Evolutionary conservation across 2,329 filamentous ascomycete species (phyloP).

Genomic region (Sclerotinia glacialis): DNA sequence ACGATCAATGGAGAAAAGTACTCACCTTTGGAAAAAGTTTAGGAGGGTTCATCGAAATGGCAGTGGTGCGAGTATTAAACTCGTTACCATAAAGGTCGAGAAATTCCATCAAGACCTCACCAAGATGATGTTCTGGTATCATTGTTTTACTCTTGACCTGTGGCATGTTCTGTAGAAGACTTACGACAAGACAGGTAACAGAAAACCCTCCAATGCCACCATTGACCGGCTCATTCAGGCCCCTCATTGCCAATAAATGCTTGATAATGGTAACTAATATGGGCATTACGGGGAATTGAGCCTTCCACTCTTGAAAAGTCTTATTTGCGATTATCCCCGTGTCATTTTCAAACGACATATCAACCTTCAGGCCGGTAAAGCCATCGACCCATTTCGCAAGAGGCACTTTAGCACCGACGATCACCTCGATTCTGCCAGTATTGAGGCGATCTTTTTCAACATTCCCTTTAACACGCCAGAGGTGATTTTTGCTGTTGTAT

Average conservation of each 20-base stretch:
- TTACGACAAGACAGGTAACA: slow-evolving; percentile 89
- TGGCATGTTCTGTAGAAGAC: slow-evolving; percentile 79
- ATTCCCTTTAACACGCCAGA: slow-evolving; percentile 62
- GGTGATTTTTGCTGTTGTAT: slow-evolving; percentile 37
- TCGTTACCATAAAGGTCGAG: slow-evolving; percentile 83
- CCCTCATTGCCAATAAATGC: slow-evolving; percentile 86
- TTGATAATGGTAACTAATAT: slow-evolving; percentile 85
- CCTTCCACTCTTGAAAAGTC: slow-evolving; percentile 79
- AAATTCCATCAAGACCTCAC: slow-evolving; percentile 81
- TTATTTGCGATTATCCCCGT: slow-evolving; percentile 76
- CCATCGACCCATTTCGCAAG: slow-evolving; percentile 87
- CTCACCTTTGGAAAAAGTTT: slow-evolving; percentile 74
- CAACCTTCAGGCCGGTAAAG: slow-evolving; percentile 75
- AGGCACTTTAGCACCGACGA: slow-evolving; percentile 77
- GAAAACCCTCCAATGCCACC: slow-evolving; percentile 93
- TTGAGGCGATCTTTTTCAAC: slow-evolving; percentile 58
- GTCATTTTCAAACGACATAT: slow-evolving; percentile 91
- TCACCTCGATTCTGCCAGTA: slow-evolving; percentile 61
- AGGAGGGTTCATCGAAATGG: slow-evolving; percentile 74
- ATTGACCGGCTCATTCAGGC: slow-evolving; percentile 84
- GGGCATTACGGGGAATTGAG: slow-evolving; percentile 78
- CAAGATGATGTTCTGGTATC: slow-evolving; percentile 64
- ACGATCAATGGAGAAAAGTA: slow-evolving; percentile 21
- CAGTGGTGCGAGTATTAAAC: slow-evolving; percentile 67
- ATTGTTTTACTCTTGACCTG: slow-evolving; percentile 61